These are phyloP conservation scores for Beta vulgaris DNA, from an alignment of 148 eudicot genomes.

Conservation along the genomic window DNA sequence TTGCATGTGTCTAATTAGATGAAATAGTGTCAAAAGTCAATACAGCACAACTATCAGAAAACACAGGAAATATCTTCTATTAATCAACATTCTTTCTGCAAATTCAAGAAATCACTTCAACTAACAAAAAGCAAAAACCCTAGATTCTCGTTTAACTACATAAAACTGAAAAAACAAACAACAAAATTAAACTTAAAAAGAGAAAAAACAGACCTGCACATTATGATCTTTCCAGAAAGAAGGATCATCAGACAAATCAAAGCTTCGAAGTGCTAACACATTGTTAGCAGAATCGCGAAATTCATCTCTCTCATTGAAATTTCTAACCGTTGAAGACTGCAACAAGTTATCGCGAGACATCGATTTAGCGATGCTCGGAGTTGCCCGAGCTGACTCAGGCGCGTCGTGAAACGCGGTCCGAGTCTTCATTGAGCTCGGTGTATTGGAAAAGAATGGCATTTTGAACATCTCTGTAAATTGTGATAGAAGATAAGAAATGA, in stretches of 20 bases:
- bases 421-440: slow-evolving; percentile 59
- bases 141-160: background rate
- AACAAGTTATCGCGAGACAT: slow-evolving; percentile 42
- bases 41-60: too few relatives aligned
- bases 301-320: slow-evolving; percentile 37
- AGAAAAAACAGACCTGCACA: slow-evolving; percentile 58
- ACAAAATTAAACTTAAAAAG: background rate
- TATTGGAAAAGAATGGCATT: slow-evolving; percentile 62
- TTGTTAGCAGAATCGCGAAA: slow-evolving; percentile 29
- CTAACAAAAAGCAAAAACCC: background rate
- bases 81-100: background rate
- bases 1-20: too few relatives aligned
- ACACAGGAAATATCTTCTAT: too few relatives aligned
- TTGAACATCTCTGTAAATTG: slow-evolving; percentile 20
- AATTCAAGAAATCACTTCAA: background rate
- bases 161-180: background rate
- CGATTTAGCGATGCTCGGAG: slow-evolving; percentile 60
- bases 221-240: slow-evolving; percentile 94
- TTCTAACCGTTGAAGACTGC: slow-evolving; percentile 47
- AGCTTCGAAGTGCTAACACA: slow-evolving; percentile 38
- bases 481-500: background rate
- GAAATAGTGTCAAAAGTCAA: too few relatives aligned
- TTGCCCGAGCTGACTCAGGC: slow-evolving; percentile 45
- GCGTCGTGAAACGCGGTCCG: slow-evolving; percentile 60
- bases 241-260: slow-evolving; percentile 77